Evolutionary conservation across 331 rosid genomes (phyloP), one percentile per base, ranked within the genome.

Genomic region (Rosa hybrid): DNA sequence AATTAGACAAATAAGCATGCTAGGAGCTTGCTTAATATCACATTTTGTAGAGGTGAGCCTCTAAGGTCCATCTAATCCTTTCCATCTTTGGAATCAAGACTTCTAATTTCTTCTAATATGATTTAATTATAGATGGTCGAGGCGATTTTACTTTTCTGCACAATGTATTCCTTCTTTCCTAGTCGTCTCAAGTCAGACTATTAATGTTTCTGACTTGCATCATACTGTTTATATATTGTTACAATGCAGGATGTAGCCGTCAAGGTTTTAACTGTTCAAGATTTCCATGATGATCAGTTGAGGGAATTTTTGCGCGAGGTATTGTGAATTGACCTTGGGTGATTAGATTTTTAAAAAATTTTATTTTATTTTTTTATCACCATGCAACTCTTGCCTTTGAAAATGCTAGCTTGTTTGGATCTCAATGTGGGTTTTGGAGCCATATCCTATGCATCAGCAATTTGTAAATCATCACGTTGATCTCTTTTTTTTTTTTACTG

Each of bases 221-320:
- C 59, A 80, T 56, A n/a, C 27, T 60, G 11, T 76, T 21, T 69
- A 45, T 54, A 27, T 18, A 45, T 41, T 64, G 7, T 34, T 80
- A 59, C 71, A 77, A 72, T 81, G 80, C 89, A 96, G 97, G 99
- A 96, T 75, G 99, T 96, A 80, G 99, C 99, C 7, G 99, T 96
- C 65, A 96, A 96, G 85, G 98, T 96, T 83, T 81, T 96, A 77
- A 84, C 91, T 44, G 84, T 89, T 81, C 98, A 96, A 83, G 96
- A 96, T 85, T 93, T 96, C 86, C 82, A 81, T 18, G 99, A 96
- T 59, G 97, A 96, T 80, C 94, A 88, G 68, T 83, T 96, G 86
- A 96, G 86, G 83, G 99, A 96, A 82, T 96, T 96, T 81, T 85
- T 96, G 54, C 88, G 99, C 68, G 99, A 96, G 99, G 99, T 92